Evolutionary conservation across 345 rosid genomes (phyloP), one percentile per base, ranked within the genome.

Genomic region (Hirschfeldia incana): DNA sequence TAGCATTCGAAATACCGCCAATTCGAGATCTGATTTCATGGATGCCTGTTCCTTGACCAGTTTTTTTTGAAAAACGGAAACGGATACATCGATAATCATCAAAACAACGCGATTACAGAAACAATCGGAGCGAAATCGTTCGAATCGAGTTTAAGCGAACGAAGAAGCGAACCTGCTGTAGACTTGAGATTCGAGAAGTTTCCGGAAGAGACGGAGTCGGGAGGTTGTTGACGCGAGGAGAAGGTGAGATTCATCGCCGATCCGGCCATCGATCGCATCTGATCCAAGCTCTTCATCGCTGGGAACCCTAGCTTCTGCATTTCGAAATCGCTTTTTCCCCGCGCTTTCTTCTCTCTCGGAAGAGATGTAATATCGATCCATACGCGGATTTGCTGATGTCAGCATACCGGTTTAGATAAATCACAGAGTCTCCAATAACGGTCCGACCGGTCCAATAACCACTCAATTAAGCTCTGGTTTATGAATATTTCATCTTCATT

Each of bases 11-110:
- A 75, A 36, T 88, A 95, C 97, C 92, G 96, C 96, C 89, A 91
- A 67, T 70, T 93, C 98, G 51, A 95, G 92, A 75, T 92, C 96
- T 1, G 89, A 85, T 81, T 88, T 93, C 82, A 88, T 90, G 1
- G 99, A 84, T 42, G 96, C 96, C 77, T 93, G 99, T 72, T 93
- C 99, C 75, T 93, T 91, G 78, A 93, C 91, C 87, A 93, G 61
- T 77, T 91, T 93, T 81, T 91, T 98, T 95, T 21, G 84, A 81
- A 64, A 65, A 32, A 34, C 11, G 4, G 46, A 82, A 51, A n/a
- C 68, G 60, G 17, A 17, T 76, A 21, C 21, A 21, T 21, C 21
- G 21, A 21, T 21, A 21, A 21, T 79, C 81, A 77, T 75, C 69
- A 76, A 7, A 58, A 75, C 2, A 6, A 26, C 16, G 33, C 51